Base-by-base conservation (phyloP, 257 asterid species). In the Coffea eugenioides region DNA sequence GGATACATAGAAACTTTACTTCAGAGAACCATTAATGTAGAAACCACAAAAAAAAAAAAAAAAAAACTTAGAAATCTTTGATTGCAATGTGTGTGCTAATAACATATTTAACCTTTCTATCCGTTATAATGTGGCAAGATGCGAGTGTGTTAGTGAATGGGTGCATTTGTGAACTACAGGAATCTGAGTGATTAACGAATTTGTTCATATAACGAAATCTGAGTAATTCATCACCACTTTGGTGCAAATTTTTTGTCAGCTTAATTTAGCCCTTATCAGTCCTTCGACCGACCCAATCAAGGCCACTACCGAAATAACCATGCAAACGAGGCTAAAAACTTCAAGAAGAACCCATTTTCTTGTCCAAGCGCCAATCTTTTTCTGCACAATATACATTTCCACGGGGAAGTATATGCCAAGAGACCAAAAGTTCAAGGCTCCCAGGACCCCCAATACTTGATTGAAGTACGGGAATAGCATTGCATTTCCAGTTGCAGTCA, bases 361-460 rank as follows among this genome's bases (percentile, higher is more conserved):
- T 20, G 95, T 82, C 96, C 96, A 93, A 67, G 87, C 76, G 79
- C 85, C 85, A 77, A 89, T 85, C 67, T 89, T 71, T 2, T 12
- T 73, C 59, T 81, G 84, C 64, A 25, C 77, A 36, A 81, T 70
- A 7, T 69, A 81, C 90, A 93, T 91, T 82, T 90, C 91, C 1
- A 88, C 88, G 0, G 97, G 97, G 76, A 90, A 93, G 83, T 90
- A 91, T 57, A 93, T 85, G 21, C 88, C 90, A 88, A 91, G 57
- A 1, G 97, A 96, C 97, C 97, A 93, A 80, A 91, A 91, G 62
- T 84, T 88, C 74, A 90, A 82, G 23, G 95, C 97, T 67, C 97
- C 97, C 1, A 91, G 73, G 27, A 93, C 84, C 66, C 97, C 97
- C 16, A 93, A 72, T 4, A 93, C 97, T 71, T 89, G 85, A 72